These are phyloP conservation scores for Paramecium primaurelia DNA, from an alignment of 73 alveolate genomes.

Conservation along the genomic window DNA sequence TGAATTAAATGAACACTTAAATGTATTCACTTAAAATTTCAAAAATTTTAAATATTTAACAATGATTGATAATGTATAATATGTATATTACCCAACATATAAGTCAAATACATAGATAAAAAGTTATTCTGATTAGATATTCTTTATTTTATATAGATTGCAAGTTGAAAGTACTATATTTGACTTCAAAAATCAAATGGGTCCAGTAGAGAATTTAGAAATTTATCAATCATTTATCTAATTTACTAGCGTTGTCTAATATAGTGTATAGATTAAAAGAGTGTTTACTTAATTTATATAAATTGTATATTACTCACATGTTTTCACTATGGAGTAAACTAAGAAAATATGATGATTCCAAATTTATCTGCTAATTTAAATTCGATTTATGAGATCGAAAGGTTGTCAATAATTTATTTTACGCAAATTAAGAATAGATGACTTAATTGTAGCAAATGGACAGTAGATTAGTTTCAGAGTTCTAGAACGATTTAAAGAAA, in stretches of 20 bases:
- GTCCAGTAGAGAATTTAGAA: neutral
- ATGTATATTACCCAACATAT: too few relatives aligned
- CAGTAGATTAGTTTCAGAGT: neutral
- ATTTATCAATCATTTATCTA: neutral
- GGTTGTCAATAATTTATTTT: neutral
- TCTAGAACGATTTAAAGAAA: neutral
- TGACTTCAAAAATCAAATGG: neutral
- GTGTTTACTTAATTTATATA: neutral
- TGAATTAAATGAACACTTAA: neutral
- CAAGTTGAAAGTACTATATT: neutral
- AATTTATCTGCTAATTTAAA: neutral
- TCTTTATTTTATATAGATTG: neutral
- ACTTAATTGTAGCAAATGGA: neutral
- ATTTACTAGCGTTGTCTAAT: neutral
- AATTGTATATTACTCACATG: too few relatives aligned
- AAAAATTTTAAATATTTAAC: too few relatives aligned
- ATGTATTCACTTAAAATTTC: neutral
- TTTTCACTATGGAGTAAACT: neutral
- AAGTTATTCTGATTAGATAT: too few relatives aligned
- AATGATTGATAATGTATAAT: too few relatives aligned
- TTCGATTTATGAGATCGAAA: neutral
- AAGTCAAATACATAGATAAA: too few relatives aligned
- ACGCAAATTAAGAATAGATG: neutral
- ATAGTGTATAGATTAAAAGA: neutral
- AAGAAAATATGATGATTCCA: neutral